Percentiles rank a stretch among this genome's conserved stretches.
Evolutionary conservation across 495 filamentous ascomycete species (phyloP).

Genomic region (Penicillium ochrochloron): DNA sequence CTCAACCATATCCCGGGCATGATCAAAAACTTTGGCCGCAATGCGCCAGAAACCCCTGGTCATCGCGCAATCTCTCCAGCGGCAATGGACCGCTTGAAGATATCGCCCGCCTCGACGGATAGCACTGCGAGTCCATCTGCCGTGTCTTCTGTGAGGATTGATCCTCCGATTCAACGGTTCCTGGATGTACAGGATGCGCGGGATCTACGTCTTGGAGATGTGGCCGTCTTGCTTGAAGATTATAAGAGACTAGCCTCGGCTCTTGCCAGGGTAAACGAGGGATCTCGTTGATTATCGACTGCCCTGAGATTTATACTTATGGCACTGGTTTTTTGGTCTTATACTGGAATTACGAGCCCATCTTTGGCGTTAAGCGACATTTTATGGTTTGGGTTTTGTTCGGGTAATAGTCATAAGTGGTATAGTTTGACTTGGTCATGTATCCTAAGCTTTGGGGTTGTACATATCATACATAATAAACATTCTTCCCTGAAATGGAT

Average conservation of each 20-base stretch:
- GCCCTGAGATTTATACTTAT: neutral
- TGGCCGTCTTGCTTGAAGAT: constrained; percentile 80
- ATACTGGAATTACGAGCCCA: constrained; percentile 18
- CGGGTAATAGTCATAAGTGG: constrained; percentile 20
- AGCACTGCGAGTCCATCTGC: constrained; percentile 27
- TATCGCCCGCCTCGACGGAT: constrained; percentile 33
- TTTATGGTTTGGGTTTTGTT: constrained; percentile 22
- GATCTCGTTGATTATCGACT: constrained; percentile 16
- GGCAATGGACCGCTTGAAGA: constrained; percentile 36
- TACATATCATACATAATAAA: constrained; percentile 26
- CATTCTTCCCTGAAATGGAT: neutral
- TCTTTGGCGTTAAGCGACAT: constrained; percentile 21
- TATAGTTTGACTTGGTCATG: constrained; percentile 18
- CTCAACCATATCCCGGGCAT: constrained; percentile 77
- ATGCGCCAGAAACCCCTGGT: constrained; percentile 41
- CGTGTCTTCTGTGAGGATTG: constrained; percentile 48
- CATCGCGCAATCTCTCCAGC: constrained; percentile 32
- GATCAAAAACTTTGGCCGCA: constrained; percentile 77
- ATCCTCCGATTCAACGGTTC: constrained; percentile 79
- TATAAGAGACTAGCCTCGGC: constrained; percentile 76
- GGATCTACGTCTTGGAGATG: constrained; percentile 81
- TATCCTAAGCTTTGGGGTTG: constrained; percentile 11
- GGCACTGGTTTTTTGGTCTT: neutral
- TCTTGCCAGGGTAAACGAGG: constrained; percentile 44
- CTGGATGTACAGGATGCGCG: constrained; percentile 76